These are phyloP conservation scores for Fennellomyces sp. DNA, from an alignment of 371 early-diverging fungal species.

Conservation along the genomic window DNA sequence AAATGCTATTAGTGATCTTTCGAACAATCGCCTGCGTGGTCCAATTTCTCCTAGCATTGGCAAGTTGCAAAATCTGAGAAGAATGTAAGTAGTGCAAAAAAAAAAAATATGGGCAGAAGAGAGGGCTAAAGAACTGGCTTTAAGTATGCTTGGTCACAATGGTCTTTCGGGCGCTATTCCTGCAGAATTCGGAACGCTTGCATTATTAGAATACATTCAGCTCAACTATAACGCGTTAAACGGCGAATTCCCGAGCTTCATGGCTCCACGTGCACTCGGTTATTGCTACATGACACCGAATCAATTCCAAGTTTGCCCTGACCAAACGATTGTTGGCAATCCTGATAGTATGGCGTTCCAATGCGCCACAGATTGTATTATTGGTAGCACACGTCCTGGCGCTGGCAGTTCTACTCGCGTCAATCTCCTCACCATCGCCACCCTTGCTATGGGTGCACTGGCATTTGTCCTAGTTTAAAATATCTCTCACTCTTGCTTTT, in stretches of 20 bases:
- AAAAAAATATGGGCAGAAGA: neutral
- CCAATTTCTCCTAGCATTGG: slow-evolving; percentile 42
- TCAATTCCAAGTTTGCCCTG: slow-evolving; percentile 54
- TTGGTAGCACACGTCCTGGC: slow-evolving; percentile 7
- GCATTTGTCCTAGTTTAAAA: slow-evolving; percentile 1
- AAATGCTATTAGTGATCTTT: slow-evolving; percentile 37
- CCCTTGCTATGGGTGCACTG: neutral
- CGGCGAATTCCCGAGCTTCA: slow-evolving; percentile 49
- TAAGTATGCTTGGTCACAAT: slow-evolving; percentile 55
- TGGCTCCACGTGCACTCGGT: slow-evolving; percentile 45
- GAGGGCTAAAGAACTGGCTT: too few species aligned
- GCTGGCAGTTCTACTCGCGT: slow-evolving; percentile 8
- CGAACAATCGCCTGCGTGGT: slow-evolving; percentile 57
- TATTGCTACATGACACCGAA: slow-evolving; percentile 57
- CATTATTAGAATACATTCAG: slow-evolving; percentile 39
- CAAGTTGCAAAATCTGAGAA: slow-evolving; percentile 39
- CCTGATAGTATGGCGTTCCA: slow-evolving; percentile 53
- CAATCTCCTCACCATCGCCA: neutral
- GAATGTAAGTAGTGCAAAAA: slow-evolving; percentile 33
- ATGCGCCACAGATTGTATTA: slow-evolving; percentile 50
- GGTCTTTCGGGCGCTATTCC: slow-evolving; percentile 46
- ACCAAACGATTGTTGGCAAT: slow-evolving; percentile 35
- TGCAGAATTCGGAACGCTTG: slow-evolving; percentile 40
- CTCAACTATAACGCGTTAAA: slow-evolving; percentile 55
- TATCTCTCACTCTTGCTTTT: neutral